Evolutionary conservation across 1,284 basidiomycete genomes (phyloP).

Genomic region (Leccinum ponderosum): DNA sequence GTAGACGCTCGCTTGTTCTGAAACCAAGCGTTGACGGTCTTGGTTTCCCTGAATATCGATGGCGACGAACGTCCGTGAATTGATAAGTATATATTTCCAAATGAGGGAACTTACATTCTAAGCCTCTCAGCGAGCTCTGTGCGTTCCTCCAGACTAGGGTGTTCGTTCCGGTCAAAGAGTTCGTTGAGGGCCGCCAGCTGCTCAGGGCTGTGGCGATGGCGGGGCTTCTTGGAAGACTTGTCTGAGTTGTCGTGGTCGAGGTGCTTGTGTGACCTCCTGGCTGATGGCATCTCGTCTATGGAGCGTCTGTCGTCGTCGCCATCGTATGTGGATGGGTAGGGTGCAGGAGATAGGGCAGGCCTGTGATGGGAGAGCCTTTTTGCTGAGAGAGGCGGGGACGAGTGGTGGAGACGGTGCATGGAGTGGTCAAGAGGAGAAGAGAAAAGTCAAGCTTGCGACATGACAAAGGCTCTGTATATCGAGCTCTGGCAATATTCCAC

Average conservation of each 20-base stretch:
- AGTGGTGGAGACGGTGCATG: conserved; percentile 36
- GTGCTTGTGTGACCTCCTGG: conserved; percentile 22
- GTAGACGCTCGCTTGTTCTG: conserved; percentile 81
- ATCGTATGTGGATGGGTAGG: conserved; percentile 14
- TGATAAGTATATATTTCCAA: conserved; percentile 29
- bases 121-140: conserved; percentile 65
- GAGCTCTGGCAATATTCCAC: conserved; percentile 41
- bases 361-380: conserved; percentile 15
- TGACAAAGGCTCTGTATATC: conserved; percentile 41
- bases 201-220: conserved; percentile 68
- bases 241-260: conserved; percentile 24
- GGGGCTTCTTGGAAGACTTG: conserved; percentile 60
- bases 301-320: conserved; percentile 26
- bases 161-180: conserved; percentile 73
- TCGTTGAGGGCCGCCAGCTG: conserved; percentile 74
- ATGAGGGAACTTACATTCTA: conserved; percentile 60
- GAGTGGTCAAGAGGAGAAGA: conserved; percentile 27
- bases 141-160: conserved; percentile 69
- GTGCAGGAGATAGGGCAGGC: conserved; percentile 12
- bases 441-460: conserved; percentile 37
- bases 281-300: conserved; percentile 40
- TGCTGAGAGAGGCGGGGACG: conserved; percentile 32
- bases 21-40: conserved; percentile 83
- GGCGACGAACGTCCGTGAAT: conserved; percentile 13
- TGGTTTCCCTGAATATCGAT: conserved; percentile 59